phyloP scores from a whole-genome alignment of 2,329 filamentous ascomycete species.

The Didymellaceae sp. region DNA sequence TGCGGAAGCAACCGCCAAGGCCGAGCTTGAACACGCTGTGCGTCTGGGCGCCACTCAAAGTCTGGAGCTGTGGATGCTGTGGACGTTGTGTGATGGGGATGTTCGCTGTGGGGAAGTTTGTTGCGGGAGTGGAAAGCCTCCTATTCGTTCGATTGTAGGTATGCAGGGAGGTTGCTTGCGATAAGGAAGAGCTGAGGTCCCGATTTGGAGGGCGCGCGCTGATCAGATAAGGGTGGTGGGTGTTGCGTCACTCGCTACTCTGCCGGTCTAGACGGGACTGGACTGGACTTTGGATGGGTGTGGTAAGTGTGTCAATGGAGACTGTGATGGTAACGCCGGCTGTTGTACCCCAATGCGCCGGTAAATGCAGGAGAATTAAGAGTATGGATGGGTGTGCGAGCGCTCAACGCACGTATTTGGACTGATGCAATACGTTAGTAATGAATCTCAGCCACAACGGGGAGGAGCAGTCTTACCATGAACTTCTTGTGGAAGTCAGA shows the following conservation, averaged over 20 bases:
- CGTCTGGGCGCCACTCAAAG: constrained; percentile 1
- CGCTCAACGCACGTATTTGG: constrained; percentile 48
- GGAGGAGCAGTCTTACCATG: constrained; percentile 65
- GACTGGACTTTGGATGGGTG: constrained; percentile 36
- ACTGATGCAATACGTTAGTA: constrained; percentile 32
- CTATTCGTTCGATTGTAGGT: constrained; percentile 24
- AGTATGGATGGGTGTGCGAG: constrained; percentile 2
- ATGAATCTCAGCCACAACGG: background rate
- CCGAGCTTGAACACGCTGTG: constrained; percentile 23
- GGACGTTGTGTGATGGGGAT: too few relatives aligned
- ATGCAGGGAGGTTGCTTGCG: constrained; percentile 20
- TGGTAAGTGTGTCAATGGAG: constrained; percentile 21
- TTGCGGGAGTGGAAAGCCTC: constrained; percentile 8
- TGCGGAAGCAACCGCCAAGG: constrained; percentile 26
- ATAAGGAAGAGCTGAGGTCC: constrained; percentile 32
- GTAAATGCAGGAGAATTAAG: constrained; percentile 2
- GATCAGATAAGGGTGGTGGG: constrained; percentile 43
- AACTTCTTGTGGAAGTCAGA: constrained; percentile 98
- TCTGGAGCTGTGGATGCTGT: background rate
- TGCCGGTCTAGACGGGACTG: constrained; percentile 7
- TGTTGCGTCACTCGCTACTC: constrained; percentile 33
- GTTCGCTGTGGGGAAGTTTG: too few relatives aligned
- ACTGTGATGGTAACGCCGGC: constrained; percentile 10
- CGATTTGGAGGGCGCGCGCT: constrained; percentile 29
- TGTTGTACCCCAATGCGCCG: constrained; percentile 22